Base-by-base conservation (phyloP, 257 asterid species). In the Orobanche coerulescens region DNA sequence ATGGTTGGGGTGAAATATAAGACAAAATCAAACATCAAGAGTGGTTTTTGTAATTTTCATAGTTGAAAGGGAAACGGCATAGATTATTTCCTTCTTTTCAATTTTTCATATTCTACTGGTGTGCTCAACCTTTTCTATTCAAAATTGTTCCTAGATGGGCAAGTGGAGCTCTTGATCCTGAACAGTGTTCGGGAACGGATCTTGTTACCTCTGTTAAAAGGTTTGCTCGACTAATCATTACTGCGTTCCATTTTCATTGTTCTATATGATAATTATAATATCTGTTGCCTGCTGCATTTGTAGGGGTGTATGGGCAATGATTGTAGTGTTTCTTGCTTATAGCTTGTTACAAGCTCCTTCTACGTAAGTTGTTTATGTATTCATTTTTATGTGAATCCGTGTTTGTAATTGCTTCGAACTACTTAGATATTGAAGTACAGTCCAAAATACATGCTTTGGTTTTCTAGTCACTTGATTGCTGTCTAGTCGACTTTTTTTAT, bases 261-360 rank as follows among this genome's bases (percentile, higher is more conserved):
- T 1, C 18, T 25, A 16, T 30, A 54, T 36, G 46, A 31, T 30
- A 57, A 54, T 49, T 75, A 58, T 18, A 42, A 44, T 43, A 34
- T n/a, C n/a, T n/a, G n/a, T n/a, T n/a, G 50, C 12, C 40, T 25
- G n/a, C 50, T 74, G 52, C 46, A 42, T 73, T 76, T 68, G 36
- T 66, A 93, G 99, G 85, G 99, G 99, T 58, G 58, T 89, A 48
- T 93, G 96, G 95, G 99, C 99, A 50, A 84, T 93, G 97, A 72
- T 84, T 47, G 92, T 96, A 4, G 95, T 89, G 53, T 89, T 82
- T 76, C 97, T 89, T 39, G 89, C 99, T 73, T 93, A 93, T 71
- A 84, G 95, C 78, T 81, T 93, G 85, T 79, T 93, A 62, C 99
- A 93, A 81, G 94, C 96, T 64, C 99, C 99, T 69, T 86, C 96